Evolutionary conservation across 441 rosid genomes (phyloP).

Genomic region (Capsella rubella): DNA sequence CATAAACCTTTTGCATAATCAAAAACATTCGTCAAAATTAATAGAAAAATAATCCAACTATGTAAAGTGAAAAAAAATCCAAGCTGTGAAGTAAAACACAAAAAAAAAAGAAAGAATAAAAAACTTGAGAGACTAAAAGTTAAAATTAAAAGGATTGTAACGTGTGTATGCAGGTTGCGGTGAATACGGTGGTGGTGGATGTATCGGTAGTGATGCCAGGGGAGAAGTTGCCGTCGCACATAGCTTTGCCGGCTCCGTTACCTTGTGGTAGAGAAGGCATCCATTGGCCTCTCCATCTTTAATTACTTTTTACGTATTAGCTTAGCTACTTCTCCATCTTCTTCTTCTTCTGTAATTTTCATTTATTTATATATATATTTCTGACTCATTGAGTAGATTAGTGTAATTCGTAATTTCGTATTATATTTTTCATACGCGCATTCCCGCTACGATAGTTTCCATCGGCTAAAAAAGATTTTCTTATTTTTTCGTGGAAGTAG

Average conservation of each 20-base stretch:
- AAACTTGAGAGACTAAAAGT: no score
- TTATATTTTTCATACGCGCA: background rate
- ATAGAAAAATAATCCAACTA: slow-evolving; percentile 7
- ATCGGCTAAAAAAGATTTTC: slow-evolving; percentile 1
- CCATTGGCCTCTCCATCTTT: slow-evolving; percentile 64
- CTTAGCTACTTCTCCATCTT: background rate
- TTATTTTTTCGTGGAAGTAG: background rate
- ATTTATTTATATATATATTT: background rate
- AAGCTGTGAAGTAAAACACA: no score
- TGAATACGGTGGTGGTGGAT: slow-evolving; percentile 56
- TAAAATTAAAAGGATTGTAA: background rate
- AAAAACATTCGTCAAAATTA: slow-evolving; percentile 8
- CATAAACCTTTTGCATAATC: background rate
- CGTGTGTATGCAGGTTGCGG: slow-evolving; percentile 55
- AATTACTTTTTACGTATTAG: background rate
- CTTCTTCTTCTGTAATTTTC: background rate
- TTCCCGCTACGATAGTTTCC: background rate
- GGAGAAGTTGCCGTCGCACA: slow-evolving; percentile 70
- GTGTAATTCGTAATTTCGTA: slow-evolving; percentile 12
- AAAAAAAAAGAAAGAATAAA: no score
- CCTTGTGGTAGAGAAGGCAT: slow-evolving; percentile 81
- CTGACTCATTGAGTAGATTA: slow-evolving; percentile 29
- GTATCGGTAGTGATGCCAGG: slow-evolving; percentile 96
- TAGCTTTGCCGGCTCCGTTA: slow-evolving; percentile 90
- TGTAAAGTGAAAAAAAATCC: slow-evolving; percentile 11